A percentile compares a stretch with the other conserved stretches of the same genome.
Evolutionary conservation across 352 stramenopile species (phyloP).

Genomic region (Phytophthora pseudosyringae): DNA sequence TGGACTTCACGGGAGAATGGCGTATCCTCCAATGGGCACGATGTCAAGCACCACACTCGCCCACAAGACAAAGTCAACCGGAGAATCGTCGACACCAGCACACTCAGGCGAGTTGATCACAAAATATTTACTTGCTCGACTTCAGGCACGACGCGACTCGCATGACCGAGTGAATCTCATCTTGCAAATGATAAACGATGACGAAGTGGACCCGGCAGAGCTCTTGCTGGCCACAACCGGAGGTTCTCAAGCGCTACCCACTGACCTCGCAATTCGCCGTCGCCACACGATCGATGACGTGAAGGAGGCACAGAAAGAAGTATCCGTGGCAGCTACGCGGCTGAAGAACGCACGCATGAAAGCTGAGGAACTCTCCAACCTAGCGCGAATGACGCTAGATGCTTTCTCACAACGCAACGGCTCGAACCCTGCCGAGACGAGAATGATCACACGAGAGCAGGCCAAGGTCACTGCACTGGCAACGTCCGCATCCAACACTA

Average conservation of each 20-base stretch:
- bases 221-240: slow-evolving; percentile 35
- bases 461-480: slow-evolving; percentile 22
- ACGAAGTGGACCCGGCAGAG: slow-evolving; percentile 63
- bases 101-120: slow-evolving; percentile 50
- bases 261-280: slow-evolving; percentile 63
- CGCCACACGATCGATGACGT: slow-evolving; percentile 86
- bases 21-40: slow-evolving; percentile 15
- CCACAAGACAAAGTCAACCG: slow-evolving; percentile 18
- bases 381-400: slow-evolving; percentile 74
- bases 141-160: slow-evolving; percentile 68
- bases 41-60: slow-evolving; percentile 6
- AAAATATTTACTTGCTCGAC: slow-evolving; percentile 77
- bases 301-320: slow-evolving; percentile 75
- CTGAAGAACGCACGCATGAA: slow-evolving; percentile 78
- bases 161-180: slow-evolving; percentile 53
- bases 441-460: slow-evolving; percentile 15
- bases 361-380: slow-evolving; percentile 76
- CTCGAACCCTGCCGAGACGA: slow-evolving; percentile 2
- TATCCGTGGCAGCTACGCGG: slow-evolving; percentile 65
- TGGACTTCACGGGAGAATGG: slow-evolving; percentile 21
- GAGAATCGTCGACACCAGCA: slow-evolving; percentile 16
- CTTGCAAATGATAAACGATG: slow-evolving; percentile 74
- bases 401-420: slow-evolving; percentile 50
- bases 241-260: slow-evolving; percentile 33
- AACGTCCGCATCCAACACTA: slow-evolving; percentile 32